Evolutionary conservation across 139 green algal species (phyloP).

Genomic region (Medakamo hakoo): DNA sequence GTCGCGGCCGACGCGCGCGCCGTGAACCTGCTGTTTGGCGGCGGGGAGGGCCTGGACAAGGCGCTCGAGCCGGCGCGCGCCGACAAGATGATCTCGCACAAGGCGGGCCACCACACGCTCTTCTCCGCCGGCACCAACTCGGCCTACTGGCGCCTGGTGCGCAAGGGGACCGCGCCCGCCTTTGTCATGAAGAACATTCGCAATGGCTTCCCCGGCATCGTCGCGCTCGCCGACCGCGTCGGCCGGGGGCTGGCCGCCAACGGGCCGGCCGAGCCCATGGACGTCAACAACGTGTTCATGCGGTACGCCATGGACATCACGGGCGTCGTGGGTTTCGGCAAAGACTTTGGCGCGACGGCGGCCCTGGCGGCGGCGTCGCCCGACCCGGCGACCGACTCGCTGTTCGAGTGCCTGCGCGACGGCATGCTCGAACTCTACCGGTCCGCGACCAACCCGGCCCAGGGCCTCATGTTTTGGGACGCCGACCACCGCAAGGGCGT

Average conservation of each 20-base stretch:
- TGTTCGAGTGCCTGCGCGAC: slow-evolving; percentile 8
- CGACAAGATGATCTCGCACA: neutral
- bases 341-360: slow-evolving; percentile 13
- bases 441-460: neutral
- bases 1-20: neutral
- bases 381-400: neutral
- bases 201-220: neutral
- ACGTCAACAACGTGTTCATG: neutral
- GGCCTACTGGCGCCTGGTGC: slow-evolving; percentile 9
- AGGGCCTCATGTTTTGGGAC: neutral
- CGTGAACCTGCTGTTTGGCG: neutral
- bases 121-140: neutral
- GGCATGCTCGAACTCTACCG: neutral
- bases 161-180: slow-evolving; percentile 14
- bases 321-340: slow-evolving; percentile 14
- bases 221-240: neutral
- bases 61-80: neutral
- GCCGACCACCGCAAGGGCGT: slow-evolving; percentile 10
- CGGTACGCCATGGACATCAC: slow-evolving; percentile 14
- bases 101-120: neutral
- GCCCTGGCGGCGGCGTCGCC: no score
- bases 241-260: neutral
- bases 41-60: neutral
- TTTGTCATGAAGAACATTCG: slow-evolving; percentile 17
- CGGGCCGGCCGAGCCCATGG: neutral